Percentiles rank a stretch among this genome's conserved stretches.
Evolutionary conservation across 371 early-diverging fungal genomes (phyloP).

Genomic region (Mortierella sp.): DNA sequence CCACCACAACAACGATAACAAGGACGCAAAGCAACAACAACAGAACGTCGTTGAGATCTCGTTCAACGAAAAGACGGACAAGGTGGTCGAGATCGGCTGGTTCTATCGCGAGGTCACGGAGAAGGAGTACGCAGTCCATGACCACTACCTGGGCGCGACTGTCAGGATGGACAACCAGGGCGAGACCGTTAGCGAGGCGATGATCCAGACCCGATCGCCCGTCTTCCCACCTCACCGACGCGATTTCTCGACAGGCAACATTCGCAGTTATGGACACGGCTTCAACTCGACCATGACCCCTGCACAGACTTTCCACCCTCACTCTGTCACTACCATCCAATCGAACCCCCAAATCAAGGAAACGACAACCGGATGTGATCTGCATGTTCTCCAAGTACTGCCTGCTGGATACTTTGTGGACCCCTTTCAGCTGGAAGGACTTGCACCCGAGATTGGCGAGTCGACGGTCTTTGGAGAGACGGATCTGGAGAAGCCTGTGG

Average conservation of each 20-base stretch:
- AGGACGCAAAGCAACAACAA: neutral
- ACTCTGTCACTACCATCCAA: constrained; percentile 48
- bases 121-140: constrained; percentile 27
- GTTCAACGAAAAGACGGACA: constrained; percentile 40
- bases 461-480: constrained; percentile 49
- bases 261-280: constrained; percentile 40
- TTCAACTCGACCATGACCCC: constrained; percentile 47
- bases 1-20: neutral
- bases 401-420: constrained; percentile 53
- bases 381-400: constrained; percentile 44
- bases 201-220: constrained; percentile 44
- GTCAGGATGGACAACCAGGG: constrained; percentile 38
- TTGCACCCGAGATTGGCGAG: constrained; percentile 49
- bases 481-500: constrained; percentile 56
- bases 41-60: constrained; percentile 16
- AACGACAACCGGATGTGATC: constrained; percentile 38
- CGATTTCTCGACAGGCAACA: constrained; percentile 25
- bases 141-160: constrained; percentile 51
- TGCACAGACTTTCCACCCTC: constrained; percentile 50
- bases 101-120: constrained; percentile 53
- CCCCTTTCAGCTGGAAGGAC: constrained; percentile 50
- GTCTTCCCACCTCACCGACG: constrained; percentile 54
- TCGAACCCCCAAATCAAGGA: constrained; percentile 38
- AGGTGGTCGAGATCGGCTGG: constrained; percentile 47
- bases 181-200: constrained; percentile 36